Percentiles rank a stretch among this genome's conserved stretches.
These are phyloP conservation scores for Ophiostoma novo-ulmi DNA, from an alignment of 2,329 filamentous ascomycete species.

Conservation along the genomic window DNA sequence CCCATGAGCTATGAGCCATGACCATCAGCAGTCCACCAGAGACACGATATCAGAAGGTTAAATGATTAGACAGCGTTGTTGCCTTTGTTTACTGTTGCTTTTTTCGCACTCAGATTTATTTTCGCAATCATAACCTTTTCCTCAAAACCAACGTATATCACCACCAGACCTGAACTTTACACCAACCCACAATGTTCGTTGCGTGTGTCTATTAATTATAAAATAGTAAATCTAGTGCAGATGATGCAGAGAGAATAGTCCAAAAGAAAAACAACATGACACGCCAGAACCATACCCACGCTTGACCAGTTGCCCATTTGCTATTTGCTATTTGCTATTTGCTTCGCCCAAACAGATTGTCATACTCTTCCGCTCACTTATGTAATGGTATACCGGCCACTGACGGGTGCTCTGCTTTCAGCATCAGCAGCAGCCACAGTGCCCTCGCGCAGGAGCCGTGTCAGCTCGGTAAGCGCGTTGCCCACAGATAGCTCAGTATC, in stretches of 20 bases:
- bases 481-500: slow-evolving; percentile 92
- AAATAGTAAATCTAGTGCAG: not conserved
- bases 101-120: too few relatives aligned
- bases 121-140: too few relatives aligned
- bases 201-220: not conserved
- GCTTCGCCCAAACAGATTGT: not conserved
- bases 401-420: slow-evolving; percentile 71
- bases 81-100: too few relatives aligned
- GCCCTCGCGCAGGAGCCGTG: slow-evolving; percentile 80
- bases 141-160: too few relatives aligned
- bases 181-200: not conserved
- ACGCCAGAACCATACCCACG: too few relatives aligned
- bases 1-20: too few relatives aligned
- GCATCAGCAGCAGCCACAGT: slow-evolving; percentile 84
- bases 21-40: not conserved
- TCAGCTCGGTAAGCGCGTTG: slow-evolving; percentile 84
- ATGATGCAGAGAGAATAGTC: not conserved
- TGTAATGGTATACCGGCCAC: slow-evolving; percentile 81
- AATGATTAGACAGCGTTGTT: too few relatives aligned
- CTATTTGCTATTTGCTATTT: too few relatives aligned
- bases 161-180: too few relatives aligned
- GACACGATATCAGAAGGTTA: too few relatives aligned
- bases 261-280: not conserved
- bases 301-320: too few relatives aligned
- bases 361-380: slow-evolving; percentile 35